These are phyloP conservation scores for Rhizophlyctis rosea DNA, from an alignment of 192 early-diverging fungal species.

Conservation along the genomic window DNA sequence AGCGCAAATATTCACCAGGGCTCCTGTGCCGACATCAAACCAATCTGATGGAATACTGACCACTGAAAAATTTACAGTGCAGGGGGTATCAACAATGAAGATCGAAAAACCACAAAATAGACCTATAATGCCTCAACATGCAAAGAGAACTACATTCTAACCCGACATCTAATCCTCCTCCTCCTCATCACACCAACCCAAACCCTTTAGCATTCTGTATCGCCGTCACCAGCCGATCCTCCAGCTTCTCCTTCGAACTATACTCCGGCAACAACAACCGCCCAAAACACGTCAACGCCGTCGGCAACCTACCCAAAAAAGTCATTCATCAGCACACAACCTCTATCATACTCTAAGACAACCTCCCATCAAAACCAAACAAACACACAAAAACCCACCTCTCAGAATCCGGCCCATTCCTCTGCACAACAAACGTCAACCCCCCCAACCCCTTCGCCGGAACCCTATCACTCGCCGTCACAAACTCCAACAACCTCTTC, in stretches of 20 bases:
- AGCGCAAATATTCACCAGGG: too few species aligned
- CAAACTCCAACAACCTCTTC: constrained; percentile 77
- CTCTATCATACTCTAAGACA: neutral
- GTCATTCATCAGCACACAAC: neutral
- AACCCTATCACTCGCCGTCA: constrained; percentile 86
- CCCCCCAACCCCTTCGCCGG: constrained; percentile 76
- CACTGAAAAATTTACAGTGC: too few species aligned
- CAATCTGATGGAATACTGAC: too few species aligned
- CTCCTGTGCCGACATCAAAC: too few species aligned
- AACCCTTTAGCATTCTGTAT: constrained; percentile 93
- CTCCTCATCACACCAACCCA: constrained; percentile 90
- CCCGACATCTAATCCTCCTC: too few species aligned
- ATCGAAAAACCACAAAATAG: too few species aligned
- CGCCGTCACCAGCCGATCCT: constrained; percentile 72
- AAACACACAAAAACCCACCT: constrained; percentile 27
- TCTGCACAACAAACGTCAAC: constrained; percentile 88
- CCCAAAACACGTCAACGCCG: constrained; percentile 89
- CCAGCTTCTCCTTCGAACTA: constrained; percentile 63
- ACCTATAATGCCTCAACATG: too few species aligned
- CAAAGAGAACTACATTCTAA: too few species aligned
- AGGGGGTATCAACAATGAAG: too few species aligned
- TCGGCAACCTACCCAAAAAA: constrained; percentile 61
- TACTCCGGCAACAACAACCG: constrained; percentile 87
- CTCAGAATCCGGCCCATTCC: constrained; percentile 90
- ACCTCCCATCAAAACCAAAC: neutral